Base-by-base conservation (phyloP, 2,329 filamentous ascomycete genomes). In the Simplicillium aogashimaense region DNA sequence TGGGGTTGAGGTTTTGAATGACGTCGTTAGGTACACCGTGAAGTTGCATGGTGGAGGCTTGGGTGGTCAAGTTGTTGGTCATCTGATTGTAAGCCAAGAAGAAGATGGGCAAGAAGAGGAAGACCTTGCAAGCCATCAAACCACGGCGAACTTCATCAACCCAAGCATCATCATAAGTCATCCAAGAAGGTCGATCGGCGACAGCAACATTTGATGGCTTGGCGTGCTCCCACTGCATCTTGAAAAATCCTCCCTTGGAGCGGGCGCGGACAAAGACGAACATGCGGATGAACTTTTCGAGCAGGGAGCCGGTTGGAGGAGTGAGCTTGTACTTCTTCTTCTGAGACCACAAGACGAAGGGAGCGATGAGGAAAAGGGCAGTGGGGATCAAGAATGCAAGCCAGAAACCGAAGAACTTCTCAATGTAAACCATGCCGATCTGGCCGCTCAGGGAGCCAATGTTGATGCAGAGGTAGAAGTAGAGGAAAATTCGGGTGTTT, bases 121-220 rank as follows among this genome's bases (percentile, higher is more conserved):
- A 89, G 29, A 86, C 82, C 47, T 74, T 69, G 65, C 81, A 85
- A 42, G 81, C 81, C 50, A 73, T 68, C 42, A 84, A 65, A 45
- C 82, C 83, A 60, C 83, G 80, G 39, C 70, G 70, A 37, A 88
- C 78, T 55, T 89, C 82, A 54, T 87, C 83, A 29, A 90, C 84
- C 83, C 84, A 90, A 39, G 76, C 76, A 49, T 90, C 86, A 46
- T 90, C 84, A 50, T 87, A 88, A 0, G 79, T 83, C 81, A 89
- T 88, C 83, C 83, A 89, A 0, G 41, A 32, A 0, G 83, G 83
- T 40, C 78, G 78, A 46, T 68, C 56, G 2, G 57, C 58, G 30
- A 70, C 63, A 9, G 71, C 63, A 6, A 86, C 67, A 29, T 67
- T 64, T 54, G 77, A 83, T 3, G 83, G 83, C 63, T 84, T 85